phyloP scores from a whole-genome alignment of 441 rosid species.

The Populus tomentosa region DNA sequence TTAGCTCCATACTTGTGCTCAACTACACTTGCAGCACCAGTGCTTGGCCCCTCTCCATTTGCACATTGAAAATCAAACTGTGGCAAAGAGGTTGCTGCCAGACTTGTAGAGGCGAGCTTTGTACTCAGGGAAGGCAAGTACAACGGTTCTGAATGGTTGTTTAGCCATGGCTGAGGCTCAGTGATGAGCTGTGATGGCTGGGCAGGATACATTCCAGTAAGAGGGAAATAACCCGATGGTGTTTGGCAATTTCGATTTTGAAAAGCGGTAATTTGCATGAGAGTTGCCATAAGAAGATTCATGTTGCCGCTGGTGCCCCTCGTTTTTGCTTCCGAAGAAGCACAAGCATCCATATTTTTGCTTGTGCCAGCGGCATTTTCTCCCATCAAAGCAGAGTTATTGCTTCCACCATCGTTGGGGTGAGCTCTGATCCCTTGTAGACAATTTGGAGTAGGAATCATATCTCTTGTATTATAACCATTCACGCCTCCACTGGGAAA shows the following conservation, averaged over 20 bases:
- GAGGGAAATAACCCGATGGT: constrained; percentile 19
- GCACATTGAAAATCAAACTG: not conserved
- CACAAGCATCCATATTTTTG: not conserved
- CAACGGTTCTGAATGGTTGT: not conserved
- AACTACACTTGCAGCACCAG: not conserved
- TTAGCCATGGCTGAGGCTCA: not conserved
- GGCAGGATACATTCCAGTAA: not conserved
- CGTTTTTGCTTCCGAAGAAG: not conserved
- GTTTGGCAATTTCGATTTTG: constrained; percentile 7
- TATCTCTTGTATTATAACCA: not conserved
- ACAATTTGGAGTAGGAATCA: not conserved
- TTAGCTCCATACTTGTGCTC: not conserved
- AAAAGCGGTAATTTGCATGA: constrained; percentile 10
- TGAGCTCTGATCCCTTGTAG: not conserved
- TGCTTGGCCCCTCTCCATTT: not conserved
- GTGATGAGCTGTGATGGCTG: not conserved
- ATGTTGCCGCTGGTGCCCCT: not conserved
- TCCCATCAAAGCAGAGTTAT: not conserved
- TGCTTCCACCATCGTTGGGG: not conserved
- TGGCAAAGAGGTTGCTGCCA: not conserved
- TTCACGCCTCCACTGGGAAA: not conserved
- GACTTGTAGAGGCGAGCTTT: not conserved
- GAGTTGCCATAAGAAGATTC: constrained; percentile 19
- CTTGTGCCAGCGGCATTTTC: not conserved
- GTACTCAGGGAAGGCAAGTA: not conserved